Evolutionary conservation across 139 green algal genomes (phyloP).

Genomic region (Asterochloris sp.): DNA sequence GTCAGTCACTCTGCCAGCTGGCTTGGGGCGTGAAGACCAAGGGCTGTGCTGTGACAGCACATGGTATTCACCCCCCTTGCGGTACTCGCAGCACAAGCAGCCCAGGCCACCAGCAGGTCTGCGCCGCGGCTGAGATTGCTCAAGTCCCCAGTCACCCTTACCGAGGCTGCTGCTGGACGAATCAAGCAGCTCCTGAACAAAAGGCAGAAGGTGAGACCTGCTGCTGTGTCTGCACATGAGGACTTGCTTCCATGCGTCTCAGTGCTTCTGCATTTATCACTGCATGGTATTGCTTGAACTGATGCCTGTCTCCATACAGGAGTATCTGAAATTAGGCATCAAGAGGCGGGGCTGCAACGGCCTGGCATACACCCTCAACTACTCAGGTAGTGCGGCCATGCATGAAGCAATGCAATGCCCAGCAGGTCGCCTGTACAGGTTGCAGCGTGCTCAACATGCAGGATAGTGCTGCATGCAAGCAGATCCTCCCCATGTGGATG

Average conservation of each 20-base stretch:
- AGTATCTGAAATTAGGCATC: conserved; percentile 91
- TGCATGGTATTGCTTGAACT: not conserved
- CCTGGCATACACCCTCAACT: conserved; percentile 97
- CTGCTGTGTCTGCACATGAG: not conserved
- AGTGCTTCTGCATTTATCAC: not conserved
- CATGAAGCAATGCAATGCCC: not conserved
- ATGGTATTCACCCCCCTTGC: conserved; percentile 48
- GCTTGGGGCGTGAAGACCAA: too few relatives aligned
- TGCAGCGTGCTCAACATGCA: not conserved
- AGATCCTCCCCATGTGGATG: not conserved
- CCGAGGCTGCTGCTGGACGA: conserved; percentile 74
- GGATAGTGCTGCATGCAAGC: not conserved
- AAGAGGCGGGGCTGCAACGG: conserved; percentile 95
- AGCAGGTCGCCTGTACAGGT: not conserved
- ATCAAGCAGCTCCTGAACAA: conserved; percentile 72
- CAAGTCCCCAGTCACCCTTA: conserved; percentile 84
- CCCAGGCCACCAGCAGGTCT: conserved; percentile 6
- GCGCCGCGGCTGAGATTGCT: conserved; percentile 18
- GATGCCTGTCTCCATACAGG: conserved; percentile 39
- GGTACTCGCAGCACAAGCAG: conserved; percentile 29
- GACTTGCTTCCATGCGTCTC: not conserved
- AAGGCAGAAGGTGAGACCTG: conserved; percentile 68
- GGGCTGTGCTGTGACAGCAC: not conserved
- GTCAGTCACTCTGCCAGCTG: too few relatives aligned
- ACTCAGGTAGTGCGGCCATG: conserved; percentile 56